Base-by-base conservation (phyloP, 2,329 filamentous ascomycete genomes). In the Incumbomyces lentus region DNA sequence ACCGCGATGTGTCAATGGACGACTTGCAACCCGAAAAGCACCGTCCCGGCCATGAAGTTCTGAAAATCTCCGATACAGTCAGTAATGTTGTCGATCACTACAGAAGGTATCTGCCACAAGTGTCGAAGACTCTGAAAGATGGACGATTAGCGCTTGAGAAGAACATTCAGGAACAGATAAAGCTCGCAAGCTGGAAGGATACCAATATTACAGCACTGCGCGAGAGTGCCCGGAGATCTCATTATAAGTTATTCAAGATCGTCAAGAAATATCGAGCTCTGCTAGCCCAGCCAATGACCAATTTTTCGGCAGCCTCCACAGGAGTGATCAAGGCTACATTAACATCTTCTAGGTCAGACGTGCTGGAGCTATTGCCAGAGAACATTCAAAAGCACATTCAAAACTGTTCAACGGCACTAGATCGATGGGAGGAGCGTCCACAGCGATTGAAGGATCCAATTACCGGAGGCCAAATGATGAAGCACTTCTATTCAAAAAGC, bases 121-220 rank as follows among this genome's bases (percentile, higher is more conserved):
- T 89, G 6, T 67, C 73, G 11, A 81, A 86, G 51, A 67, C 73
- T 1, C 74, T 95, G 31, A 68, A 68, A 16, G 78, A 77, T 37
- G 84, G 82, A n/a, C 79, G 87, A 46, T 69, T 73, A 6, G 72
- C 75, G 0, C 73, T 96, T n/a, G 90, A 96, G 62, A 95, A 88
- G 65, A 81, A 87, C 48, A 86, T 96, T 75, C 90, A 84, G 61
- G 86, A 96, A 56, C 81, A 95, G n/a, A 76, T 98, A 13, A 79
- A 94, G 44, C 71, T 98, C 57, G 88, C 89, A 6, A 95, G 88
- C 64, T 98, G 93, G 93, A 95, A 94, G 63, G 92, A 98, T 57
- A 95, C 86, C 17, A 98, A 96, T 59, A 93, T 98, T 51, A 82
- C 83, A 40, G 86, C 87, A 1, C 70, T 98, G 13, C 79, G 82